A percentile compares a stretch with the other conserved stretches of the same genome.
These are phyloP conservation scores for Corchorus capsularis DNA, from an alignment of 345 rosid species.

Conservation along the genomic window DNA sequence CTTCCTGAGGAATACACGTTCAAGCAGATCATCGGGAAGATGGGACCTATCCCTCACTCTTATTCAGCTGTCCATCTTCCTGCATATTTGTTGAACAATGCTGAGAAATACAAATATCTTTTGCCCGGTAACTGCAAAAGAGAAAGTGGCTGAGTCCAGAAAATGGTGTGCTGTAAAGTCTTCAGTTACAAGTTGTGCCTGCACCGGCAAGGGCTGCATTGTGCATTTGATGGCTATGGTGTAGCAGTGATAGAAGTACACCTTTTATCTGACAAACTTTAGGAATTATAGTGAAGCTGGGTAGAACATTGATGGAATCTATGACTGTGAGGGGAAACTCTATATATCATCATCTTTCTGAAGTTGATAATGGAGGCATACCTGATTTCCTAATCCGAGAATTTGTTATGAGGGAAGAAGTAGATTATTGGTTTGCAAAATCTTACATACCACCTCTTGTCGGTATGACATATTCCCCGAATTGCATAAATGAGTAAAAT, in stretches of 20 bases:
- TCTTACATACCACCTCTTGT: slow-evolving; percentile 21
- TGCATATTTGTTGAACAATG: slow-evolving; percentile 56
- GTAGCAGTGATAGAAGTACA: slow-evolving; percentile 22
- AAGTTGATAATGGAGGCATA: slow-evolving; percentile 9
- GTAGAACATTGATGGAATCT: slow-evolving; percentile 17
- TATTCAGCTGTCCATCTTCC: slow-evolving; percentile 90
- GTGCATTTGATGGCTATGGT: slow-evolving; percentile 19
- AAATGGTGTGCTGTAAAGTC: slow-evolving; percentile 21
- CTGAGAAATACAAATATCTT: slow-evolving; percentile 69
- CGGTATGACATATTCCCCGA: slow-evolving; percentile 17
- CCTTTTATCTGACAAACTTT: slow-evolving; percentile 21
- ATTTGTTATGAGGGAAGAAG: slow-evolving; percentile 20
- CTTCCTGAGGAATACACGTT: slow-evolving; percentile 92
- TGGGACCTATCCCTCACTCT: slow-evolving; percentile 78
- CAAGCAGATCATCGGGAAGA: slow-evolving; percentile 83
- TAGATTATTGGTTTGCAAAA: slow-evolving; percentile 17
- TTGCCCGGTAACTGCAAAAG: slow-evolving; percentile 89
- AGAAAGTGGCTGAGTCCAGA: slow-evolving; percentile 60
- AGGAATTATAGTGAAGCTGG: not conserved
- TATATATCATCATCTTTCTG: slow-evolving; percentile 22
- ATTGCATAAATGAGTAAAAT: slow-evolving; percentile 27
- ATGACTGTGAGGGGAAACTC: slow-evolving; percentile 23
- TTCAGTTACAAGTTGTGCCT: slow-evolving; percentile 23
- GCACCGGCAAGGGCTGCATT: slow-evolving; percentile 21
- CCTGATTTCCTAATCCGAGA: slow-evolving; percentile 27